Evolutionary conservation across 2,329 filamentous ascomycete species (phyloP).

Genomic region (Lachnum nothofagi): DNA sequence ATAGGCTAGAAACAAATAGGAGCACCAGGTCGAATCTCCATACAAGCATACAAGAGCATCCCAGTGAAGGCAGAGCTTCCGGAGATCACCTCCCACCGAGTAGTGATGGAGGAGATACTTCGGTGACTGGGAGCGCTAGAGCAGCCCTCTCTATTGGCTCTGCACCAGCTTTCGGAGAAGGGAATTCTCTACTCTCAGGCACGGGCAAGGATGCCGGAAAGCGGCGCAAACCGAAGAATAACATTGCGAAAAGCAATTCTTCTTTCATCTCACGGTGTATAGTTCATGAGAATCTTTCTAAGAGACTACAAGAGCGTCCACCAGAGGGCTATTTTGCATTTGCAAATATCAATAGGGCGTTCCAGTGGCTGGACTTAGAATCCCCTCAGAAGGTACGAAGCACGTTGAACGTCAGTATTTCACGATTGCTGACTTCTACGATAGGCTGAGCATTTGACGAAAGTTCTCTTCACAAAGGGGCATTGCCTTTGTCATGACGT

Average conservation of each 20-base stretch:
- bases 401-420: not conserved
- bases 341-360: conserved; percentile 90
- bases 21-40: conserved; percentile 43
- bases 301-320: conserved; percentile 73
- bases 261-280: conserved; percentile 98
- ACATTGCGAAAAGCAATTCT: conserved; percentile 96
- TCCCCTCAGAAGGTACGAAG: conserved; percentile 58
- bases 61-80: conserved; percentile 55
- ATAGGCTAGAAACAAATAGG: conserved; percentile 48
- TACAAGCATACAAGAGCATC: conserved; percentile 55
- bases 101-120: conserved; percentile 50
- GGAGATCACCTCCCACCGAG: conserved; percentile 55
- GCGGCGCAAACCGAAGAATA: conserved; percentile 91
- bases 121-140: conserved; percentile 41
- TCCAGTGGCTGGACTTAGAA: conserved; percentile 91
- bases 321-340: conserved; percentile 81
- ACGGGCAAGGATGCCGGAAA: conserved; percentile 70
- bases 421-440: conserved; percentile 25
- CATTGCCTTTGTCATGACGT: conserved; percentile 94
- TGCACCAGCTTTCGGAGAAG: conserved; percentile 75
- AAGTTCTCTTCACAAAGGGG: conserved; percentile 94
- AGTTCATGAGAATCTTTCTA: conserved; percentile 73
- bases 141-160: conserved; percentile 29
- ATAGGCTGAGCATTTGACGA: conserved; percentile 83
- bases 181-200: conserved; percentile 67